These are phyloP conservation scores for Salinomyces thailandicus DNA, from an alignment of 2,329 filamentous ascomycete species.

Conservation along the genomic window DNA sequence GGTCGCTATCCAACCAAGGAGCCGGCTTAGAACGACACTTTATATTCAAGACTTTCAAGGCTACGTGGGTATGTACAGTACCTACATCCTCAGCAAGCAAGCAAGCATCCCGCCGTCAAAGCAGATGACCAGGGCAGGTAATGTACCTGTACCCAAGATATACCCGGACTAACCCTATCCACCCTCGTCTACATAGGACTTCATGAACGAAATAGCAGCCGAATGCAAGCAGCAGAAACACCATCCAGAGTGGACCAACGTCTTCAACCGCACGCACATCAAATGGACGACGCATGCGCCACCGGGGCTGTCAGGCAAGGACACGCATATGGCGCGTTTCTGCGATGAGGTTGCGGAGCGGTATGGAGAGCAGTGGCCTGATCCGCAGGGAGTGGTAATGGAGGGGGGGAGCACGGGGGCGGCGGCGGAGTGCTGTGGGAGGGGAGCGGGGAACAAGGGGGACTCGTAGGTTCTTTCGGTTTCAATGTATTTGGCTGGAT, in stretches of 20 bases:
- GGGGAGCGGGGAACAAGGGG: too few species aligned
- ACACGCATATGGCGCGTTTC: slow-evolving; percentile 50
- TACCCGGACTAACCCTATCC: not conserved
- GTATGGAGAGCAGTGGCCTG: slow-evolving; percentile 22
- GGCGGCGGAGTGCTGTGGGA: too few species aligned
- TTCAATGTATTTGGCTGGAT: too few species aligned
- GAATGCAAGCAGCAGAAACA: slow-evolving; percentile 60
- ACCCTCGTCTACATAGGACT: slow-evolving; percentile 44
- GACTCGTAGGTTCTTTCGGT: too few species aligned
- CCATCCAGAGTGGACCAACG: slow-evolving; percentile 69
- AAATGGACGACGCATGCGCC: slow-evolving; percentile 65
- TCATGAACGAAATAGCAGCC: slow-evolving; percentile 61
- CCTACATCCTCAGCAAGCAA: not conserved
- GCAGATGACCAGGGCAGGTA: too few species aligned
- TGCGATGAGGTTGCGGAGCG: slow-evolving; percentile 43
- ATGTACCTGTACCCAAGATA: too few species aligned
- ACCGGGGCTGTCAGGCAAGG: slow-evolving; percentile 52
- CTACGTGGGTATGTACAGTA: slow-evolving; percentile 27
- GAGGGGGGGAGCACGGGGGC: too few species aligned
- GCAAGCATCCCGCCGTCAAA: too few species aligned
- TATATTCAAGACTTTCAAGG: slow-evolving; percentile 30
- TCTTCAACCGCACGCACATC: slow-evolving; percentile 60
- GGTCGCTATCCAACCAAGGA: slow-evolving; percentile 24
- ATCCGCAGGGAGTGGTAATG: too few species aligned
- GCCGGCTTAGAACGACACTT: slow-evolving; percentile 27